These are phyloP conservation scores for Aureobasidium melanogenum DNA, from an alignment of 2,329 filamentous ascomycete genomes.

Conservation along the genomic window DNA sequence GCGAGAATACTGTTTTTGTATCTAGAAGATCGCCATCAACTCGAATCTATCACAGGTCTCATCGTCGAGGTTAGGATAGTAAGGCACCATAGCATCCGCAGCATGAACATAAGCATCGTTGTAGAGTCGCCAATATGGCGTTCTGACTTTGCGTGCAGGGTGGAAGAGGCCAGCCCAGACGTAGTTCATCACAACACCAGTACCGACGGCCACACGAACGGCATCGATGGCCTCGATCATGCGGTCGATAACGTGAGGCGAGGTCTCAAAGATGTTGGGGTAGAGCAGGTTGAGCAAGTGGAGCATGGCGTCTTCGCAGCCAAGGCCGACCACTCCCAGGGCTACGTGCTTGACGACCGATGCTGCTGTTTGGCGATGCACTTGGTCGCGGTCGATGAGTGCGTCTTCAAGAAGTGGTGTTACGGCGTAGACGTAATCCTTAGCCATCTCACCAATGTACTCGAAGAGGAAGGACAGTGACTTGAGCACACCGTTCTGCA, in stretches of 20 bases:
- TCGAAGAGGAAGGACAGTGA: constrained; percentile 95
- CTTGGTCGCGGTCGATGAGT: constrained; percentile 94
- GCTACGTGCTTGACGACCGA: constrained; percentile 97
- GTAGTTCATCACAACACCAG: constrained; percentile 92
- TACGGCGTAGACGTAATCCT: constrained; percentile 98
- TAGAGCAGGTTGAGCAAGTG: constrained; percentile 93
- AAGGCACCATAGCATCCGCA: constrained; percentile 91
- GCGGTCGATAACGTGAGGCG: constrained; percentile 94
- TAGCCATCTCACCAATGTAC: constrained; percentile 98
- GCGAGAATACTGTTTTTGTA: neutral
- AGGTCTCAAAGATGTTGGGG: constrained; percentile 96
- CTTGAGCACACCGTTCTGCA: constrained; percentile 97
- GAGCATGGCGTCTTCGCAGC: constrained; percentile 97
- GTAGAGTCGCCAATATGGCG: constrained; percentile 93
- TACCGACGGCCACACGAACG: constrained; percentile 85
- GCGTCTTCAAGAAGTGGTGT: constrained; percentile 93
- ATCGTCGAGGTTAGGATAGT: constrained; percentile 81
- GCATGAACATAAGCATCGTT: constrained; percentile 94
- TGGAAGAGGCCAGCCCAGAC: constrained; percentile 97
- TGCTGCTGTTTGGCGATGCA: constrained; percentile 92
- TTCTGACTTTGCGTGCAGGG: constrained; percentile 85
- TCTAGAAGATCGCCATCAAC: constrained; percentile 34
- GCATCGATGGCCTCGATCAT: constrained; percentile 97
- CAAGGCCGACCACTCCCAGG: constrained; percentile 90
- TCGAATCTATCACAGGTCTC: constrained; percentile 72